phyloP scores from a whole-genome alignment of 306 rosid species.

The Acacia crassicarpa region DNA sequence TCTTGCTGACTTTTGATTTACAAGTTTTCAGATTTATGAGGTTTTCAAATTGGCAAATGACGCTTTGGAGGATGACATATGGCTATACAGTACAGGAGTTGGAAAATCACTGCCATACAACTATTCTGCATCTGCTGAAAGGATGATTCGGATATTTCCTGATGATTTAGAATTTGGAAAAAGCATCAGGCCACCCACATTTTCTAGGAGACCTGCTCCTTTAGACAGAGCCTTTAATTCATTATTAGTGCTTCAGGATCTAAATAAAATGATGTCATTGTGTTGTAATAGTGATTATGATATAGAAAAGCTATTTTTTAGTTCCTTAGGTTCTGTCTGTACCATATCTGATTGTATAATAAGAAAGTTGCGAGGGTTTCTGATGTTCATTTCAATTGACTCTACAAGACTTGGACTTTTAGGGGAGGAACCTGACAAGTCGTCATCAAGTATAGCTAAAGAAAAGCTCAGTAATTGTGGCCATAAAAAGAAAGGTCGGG shows the following conservation, averaged over 20 bases:
- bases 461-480: slow-evolving; percentile 48
- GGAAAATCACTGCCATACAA: slow-evolving; percentile 42
- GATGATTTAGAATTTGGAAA: slow-evolving; percentile 49
- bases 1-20: slow-evolving; percentile 29
- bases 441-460: slow-evolving; percentile 49
- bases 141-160: slow-evolving; percentile 33
- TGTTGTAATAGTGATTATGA: slow-evolving; percentile 43
- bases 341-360: slow-evolving; percentile 61
- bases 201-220: slow-evolving; percentile 47
- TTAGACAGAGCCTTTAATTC: slow-evolving; percentile 41
- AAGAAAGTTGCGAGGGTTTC: slow-evolving; percentile 64
- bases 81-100: slow-evolving; percentile 48
- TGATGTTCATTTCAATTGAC: slow-evolving; percentile 67
- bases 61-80: slow-evolving; percentile 47
- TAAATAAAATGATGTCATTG: slow-evolving; percentile 38
- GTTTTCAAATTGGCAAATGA: slow-evolving; percentile 45
- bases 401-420: slow-evolving; percentile 67
- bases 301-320: slow-evolving; percentile 53
- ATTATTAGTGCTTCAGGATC: slow-evolving; percentile 57
- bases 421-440: slow-evolving; percentile 46
- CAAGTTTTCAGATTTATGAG: slow-evolving; percentile 55
- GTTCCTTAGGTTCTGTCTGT: slow-evolving; percentile 57
- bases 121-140: slow-evolving; percentile 32
- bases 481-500: slow-evolving; percentile 55
- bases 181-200: slow-evolving; percentile 39